These are phyloP conservation scores for Entelexis sorbosivorans DNA, from an alignment of 1,139 yeast genomes.

Conservation along the genomic window DNA sequence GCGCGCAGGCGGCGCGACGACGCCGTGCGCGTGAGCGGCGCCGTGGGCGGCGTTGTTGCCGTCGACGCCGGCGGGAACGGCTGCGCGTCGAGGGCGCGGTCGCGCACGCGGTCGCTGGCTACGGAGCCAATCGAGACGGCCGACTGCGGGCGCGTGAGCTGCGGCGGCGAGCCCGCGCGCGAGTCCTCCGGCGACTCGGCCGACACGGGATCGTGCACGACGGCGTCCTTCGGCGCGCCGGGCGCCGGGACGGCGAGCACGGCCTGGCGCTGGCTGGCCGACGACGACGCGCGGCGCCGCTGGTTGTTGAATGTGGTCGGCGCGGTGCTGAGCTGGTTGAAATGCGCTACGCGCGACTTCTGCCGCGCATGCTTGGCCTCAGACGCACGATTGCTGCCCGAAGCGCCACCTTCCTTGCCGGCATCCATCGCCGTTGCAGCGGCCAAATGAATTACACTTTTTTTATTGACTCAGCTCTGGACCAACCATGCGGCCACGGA, in stretches of 20 bases:
- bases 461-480: constrained; percentile 7
- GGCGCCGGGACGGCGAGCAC: neutral
- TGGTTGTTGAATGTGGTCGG: constrained; percentile 15
- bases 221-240: neutral
- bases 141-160: constrained; percentile 8
- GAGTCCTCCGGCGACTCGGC: constrained; percentile 22
- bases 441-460: neutral
- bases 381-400: neutral
- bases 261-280: neutral
- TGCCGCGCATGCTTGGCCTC: constrained; percentile 9
- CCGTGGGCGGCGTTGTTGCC: constrained; percentile 20
- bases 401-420: neutral
- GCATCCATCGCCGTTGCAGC: constrained; percentile 3
- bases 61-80: neutral
- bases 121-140: constrained; percentile 14
- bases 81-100: constrained; percentile 14
- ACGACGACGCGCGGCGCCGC: constrained; percentile 12
- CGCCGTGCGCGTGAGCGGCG: constrained; percentile 11
- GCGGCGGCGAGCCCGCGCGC: constrained; percentile 7
- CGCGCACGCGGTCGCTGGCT: constrained; percentile 12
- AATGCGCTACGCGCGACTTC: constrained; percentile 21
- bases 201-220: constrained; percentile 12
- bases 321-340: constrained; percentile 21
- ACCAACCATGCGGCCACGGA: neutral
- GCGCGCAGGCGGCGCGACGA: constrained; percentile 36